phyloP scores from a whole-genome alignment of 305 asterid genomes.

The Fraxinus baroniana region DNA sequence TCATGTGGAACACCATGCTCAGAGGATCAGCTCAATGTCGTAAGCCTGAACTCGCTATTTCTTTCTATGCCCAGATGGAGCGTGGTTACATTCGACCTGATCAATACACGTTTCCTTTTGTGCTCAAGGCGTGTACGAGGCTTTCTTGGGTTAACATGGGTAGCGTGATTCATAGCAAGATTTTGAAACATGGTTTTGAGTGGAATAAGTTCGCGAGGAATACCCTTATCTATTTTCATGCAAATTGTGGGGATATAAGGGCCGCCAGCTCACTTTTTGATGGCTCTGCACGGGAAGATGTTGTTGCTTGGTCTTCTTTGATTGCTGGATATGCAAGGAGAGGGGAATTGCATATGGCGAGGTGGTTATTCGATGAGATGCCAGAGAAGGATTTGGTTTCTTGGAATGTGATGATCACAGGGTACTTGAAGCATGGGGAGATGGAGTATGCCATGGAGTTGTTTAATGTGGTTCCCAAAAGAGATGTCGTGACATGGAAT shows the following conservation, averaged over 20 bases:
- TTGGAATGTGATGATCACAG: slow-evolving; percentile 79
- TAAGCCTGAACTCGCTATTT: slow-evolving; percentile 48
- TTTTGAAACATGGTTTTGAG: slow-evolving; percentile 56
- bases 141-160: slow-evolving; percentile 55
- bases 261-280: slow-evolving; percentile 52
- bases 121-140: slow-evolving; percentile 62
- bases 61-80: slow-evolving; percentile 46
- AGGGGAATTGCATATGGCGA: slow-evolving; percentile 30
- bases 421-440: slow-evolving; percentile 58
- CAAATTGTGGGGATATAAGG: slow-evolving; percentile 55
- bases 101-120: slow-evolving; percentile 57
- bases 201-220: slow-evolving; percentile 55
- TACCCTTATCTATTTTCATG: slow-evolving; percentile 59
- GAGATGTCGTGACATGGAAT: slow-evolving; percentile 72
- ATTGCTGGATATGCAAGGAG: slow-evolving; percentile 46
- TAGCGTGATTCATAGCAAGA: slow-evolving; percentile 46
- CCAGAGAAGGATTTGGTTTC: slow-evolving; percentile 41
- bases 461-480: slow-evolving; percentile 47
- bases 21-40: slow-evolving; percentile 76
- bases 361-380: slow-evolving; percentile 45
- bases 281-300: slow-evolving; percentile 40
- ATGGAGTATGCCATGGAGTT: slow-evolving; percentile 58
- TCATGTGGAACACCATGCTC: slow-evolving; percentile 71
- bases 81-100: slow-evolving; percentile 37
- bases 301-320: slow-evolving; percentile 57